Evolutionary conservation across 2,329 filamentous ascomycete species (phyloP).

Genomic region (Venturia carpophila): DNA sequence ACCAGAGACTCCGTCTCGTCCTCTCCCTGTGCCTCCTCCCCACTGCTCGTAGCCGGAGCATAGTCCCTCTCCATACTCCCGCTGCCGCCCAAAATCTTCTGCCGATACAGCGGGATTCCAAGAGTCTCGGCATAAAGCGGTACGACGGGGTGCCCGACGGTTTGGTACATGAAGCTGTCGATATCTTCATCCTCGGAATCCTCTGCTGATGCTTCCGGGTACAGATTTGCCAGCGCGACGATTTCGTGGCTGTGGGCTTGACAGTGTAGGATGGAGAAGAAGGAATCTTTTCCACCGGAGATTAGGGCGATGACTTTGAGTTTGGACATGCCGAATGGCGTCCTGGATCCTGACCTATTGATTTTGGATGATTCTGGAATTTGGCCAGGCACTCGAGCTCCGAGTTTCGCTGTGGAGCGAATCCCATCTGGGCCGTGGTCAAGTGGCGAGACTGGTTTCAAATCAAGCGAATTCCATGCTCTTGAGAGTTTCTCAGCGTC

Average conservation of each 20-base stretch:
- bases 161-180: slow-evolving; percentile 99
- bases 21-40: not conserved
- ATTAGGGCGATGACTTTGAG: slow-evolving; percentile 71
- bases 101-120: slow-evolving; percentile 74
- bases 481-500: not conserved
- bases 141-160: slow-evolving; percentile 80
- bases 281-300: slow-evolving; percentile 94
- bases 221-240: slow-evolving; percentile 81
- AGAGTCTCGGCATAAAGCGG: slow-evolving; percentile 77
- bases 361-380: not conserved
- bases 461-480: not conserved
- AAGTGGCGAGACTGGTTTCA: not conserved
- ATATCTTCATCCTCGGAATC: slow-evolving; percentile 54
- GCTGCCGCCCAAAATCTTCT: slow-evolving; percentile 64
- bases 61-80: slow-evolving; percentile 69
- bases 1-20: slow-evolving; percentile 90
- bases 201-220: slow-evolving; percentile 45
- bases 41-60: slow-evolving; percentile 21
- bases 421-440: not conserved
- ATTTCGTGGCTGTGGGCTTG: slow-evolving; percentile 75
- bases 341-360: not conserved
- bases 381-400: not conserved
- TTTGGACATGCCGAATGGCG: not conserved
- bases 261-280: slow-evolving; percentile 89
- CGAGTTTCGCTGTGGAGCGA: not conserved